Conservation (phyloP, 225 moss, liverwort and hornwort species). For the Anthoceros angustus region DNA sequence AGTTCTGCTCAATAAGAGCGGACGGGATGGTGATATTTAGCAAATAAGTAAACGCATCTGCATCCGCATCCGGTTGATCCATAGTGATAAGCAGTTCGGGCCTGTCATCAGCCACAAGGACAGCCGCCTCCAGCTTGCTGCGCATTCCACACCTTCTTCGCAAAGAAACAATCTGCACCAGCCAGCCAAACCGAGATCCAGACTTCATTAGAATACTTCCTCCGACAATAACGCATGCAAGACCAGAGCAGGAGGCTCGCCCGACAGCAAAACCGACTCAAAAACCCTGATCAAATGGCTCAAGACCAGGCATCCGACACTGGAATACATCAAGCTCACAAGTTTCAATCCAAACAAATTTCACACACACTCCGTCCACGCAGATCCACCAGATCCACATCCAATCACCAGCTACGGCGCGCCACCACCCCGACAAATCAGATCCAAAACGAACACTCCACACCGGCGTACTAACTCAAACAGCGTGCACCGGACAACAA, state of each 20-base stretch:
- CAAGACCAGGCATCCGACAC: too few species aligned
- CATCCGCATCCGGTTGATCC: constrained; percentile 68
- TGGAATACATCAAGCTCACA: too few species aligned
- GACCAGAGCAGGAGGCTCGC: background rate
- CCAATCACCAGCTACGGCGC: too few species aligned
- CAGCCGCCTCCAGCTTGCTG: constrained; percentile 79
- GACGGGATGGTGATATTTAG: constrained; percentile 75
- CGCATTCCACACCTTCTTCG: constrained; percentile 66
- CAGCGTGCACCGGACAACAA: too few species aligned
- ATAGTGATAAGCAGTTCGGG: constrained; percentile 76
- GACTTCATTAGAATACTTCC: background rate
- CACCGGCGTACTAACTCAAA: background rate
- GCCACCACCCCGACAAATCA: too few species aligned
- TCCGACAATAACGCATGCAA: background rate
- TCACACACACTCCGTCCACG: too few species aligned
- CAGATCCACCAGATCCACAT: too few species aligned
- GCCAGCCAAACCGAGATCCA: background rate
- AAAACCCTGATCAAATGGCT: too few species aligned
- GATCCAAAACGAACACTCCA: background rate
- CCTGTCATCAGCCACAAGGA: constrained; percentile 63
- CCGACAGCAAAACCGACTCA: too few species aligned
- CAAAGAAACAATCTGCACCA: constrained; percentile 62
- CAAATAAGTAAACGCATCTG: constrained; percentile 27
- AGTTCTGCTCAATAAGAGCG: constrained; percentile 45
- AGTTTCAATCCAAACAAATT: too few species aligned